phyloP scores from a whole-genome alignment of 2,329 filamentous ascomycete species.

The Penicillium verrucosum region DNA sequence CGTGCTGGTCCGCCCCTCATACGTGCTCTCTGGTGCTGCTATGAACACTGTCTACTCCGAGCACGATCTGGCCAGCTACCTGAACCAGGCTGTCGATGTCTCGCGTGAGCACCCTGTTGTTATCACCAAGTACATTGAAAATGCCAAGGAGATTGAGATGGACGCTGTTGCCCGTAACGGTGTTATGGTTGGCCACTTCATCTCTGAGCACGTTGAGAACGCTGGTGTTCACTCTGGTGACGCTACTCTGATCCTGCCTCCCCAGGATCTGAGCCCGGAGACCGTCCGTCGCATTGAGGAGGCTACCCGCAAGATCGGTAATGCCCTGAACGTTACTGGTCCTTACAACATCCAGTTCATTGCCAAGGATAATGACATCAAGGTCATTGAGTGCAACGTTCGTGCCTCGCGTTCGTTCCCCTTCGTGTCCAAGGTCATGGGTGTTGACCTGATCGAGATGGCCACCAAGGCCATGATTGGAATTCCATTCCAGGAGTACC shows the following conservation, averaged over 20 bases:
- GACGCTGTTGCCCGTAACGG: conserved; percentile 92
- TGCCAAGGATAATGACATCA: conserved; percentile 98
- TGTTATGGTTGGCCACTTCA: conserved; percentile 88
- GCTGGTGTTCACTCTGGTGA: conserved; percentile 98
- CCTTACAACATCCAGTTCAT: conserved; percentile 99
- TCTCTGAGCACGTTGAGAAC: conserved; percentile 98
- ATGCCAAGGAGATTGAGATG: conserved; percentile 99
- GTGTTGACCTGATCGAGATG: conserved; percentile 96
- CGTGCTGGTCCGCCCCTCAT: conserved; percentile 90
- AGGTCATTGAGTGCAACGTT: conserved; percentile 99
- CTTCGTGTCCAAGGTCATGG: conserved; percentile 98
- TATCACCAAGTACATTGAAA: conserved; percentile 99
- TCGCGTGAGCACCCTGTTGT: conserved; percentile 95
- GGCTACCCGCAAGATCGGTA: conserved; percentile 90
- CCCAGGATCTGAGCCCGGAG: conserved; percentile 84
- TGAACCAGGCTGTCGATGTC: conserved; percentile 87
- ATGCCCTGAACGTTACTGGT: conserved; percentile 90
- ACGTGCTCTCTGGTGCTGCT: conserved; percentile 92
- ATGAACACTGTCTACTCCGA: conserved; percentile 99
- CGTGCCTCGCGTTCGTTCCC: conserved; percentile 94
- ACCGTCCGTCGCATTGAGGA: conserved; percentile 91
- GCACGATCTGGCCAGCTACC: conserved; percentile 82
- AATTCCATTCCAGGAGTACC: conserved; percentile 77
- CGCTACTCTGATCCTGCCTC: conserved; percentile 89
- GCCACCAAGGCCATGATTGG: conserved; percentile 95